phyloP scores from a whole-genome alignment of 176 grass and related monocot genomes.

The Rhynchospora breviuscula region DNA sequence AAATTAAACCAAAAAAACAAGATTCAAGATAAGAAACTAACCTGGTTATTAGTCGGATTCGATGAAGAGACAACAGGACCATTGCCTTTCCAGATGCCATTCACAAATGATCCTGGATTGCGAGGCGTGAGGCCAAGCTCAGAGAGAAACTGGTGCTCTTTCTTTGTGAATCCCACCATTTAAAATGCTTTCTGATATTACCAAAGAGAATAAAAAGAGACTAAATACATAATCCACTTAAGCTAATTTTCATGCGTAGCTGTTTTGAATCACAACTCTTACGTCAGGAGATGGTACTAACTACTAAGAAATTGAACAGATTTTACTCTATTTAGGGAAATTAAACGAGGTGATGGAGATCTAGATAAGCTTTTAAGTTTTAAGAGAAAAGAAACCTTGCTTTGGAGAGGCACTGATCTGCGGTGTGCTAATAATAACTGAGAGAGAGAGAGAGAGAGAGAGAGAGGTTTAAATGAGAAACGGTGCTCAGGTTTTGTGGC shows the following conservation, averaged over 20 bases:
- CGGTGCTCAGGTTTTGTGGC: neutral
- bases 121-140: slow-evolving; percentile 80
- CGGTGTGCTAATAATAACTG: neutral
- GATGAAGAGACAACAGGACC: slow-evolving; percentile 43
- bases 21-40: slow-evolving; percentile 17
- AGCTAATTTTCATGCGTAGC: too few species aligned
- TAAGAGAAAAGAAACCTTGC: neutral
- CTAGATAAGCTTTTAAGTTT: neutral
- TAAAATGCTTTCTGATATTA: neutral
- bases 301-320: too few species aligned
- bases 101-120: slow-evolving; percentile 59
- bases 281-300: too few species aligned
- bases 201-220: neutral
- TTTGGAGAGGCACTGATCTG: neutral
- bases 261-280: too few species aligned
- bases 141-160: slow-evolving; percentile 92
- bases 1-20: neutral
- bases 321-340: too few species aligned
- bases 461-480: neutral
- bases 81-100: slow-evolving; percentile 63
- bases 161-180: slow-evolving; percentile 56
- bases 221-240: neutral
- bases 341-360: too few species aligned
- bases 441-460: neutral
- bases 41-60: slow-evolving; percentile 82